Conservation (phyloP, 768 basidiomycete species). For the Hortiboletus campestris region DNA sequence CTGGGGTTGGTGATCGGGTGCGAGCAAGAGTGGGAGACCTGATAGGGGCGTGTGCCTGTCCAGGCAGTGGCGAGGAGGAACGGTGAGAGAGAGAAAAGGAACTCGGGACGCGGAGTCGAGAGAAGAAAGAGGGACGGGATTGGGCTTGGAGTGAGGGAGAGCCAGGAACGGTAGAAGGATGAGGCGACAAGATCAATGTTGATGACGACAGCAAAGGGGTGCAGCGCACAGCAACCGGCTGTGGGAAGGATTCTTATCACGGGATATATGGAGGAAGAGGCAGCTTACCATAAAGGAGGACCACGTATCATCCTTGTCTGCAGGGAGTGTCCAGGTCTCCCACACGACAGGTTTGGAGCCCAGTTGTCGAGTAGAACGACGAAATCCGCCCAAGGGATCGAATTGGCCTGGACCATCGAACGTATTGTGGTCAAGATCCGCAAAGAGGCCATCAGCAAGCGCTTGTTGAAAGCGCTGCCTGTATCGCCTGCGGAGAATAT, state of each 20-base stretch:
- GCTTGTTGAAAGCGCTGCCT: slow-evolving; percentile 53
- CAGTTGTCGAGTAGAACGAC: slow-evolving; percentile 1
- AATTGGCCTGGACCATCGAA: not conserved
- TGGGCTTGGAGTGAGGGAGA: not conserved
- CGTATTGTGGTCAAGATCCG: slow-evolving; percentile 30
- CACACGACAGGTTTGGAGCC: slow-evolving; percentile 18
- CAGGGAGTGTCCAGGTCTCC: slow-evolving; percentile 14
- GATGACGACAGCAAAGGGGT: slow-evolving; percentile 1
- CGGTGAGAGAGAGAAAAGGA: not conserved
- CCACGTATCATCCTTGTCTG: slow-evolving; percentile 2
- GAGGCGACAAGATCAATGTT: not conserved
- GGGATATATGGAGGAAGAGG: not conserved
- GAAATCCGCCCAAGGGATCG: not conserved
- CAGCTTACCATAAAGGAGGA: slow-evolving; percentile 14
- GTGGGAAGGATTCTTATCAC: not conserved
- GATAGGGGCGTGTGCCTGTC: not conserved
- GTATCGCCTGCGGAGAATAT: slow-evolving; percentile 57
- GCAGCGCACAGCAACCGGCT: slow-evolving; percentile 20
- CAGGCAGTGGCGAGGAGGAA: not conserved
- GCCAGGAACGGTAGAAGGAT: not conserved
- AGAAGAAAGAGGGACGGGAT: not conserved
- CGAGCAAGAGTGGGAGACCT: not conserved
- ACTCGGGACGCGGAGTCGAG: slow-evolving; percentile 10
- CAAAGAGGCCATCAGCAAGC: slow-evolving; percentile 42
- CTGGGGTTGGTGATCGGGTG: not conserved